Conservation (phyloP, 805 yeast species). For the Kodamaea nitidulidarum region DNA sequence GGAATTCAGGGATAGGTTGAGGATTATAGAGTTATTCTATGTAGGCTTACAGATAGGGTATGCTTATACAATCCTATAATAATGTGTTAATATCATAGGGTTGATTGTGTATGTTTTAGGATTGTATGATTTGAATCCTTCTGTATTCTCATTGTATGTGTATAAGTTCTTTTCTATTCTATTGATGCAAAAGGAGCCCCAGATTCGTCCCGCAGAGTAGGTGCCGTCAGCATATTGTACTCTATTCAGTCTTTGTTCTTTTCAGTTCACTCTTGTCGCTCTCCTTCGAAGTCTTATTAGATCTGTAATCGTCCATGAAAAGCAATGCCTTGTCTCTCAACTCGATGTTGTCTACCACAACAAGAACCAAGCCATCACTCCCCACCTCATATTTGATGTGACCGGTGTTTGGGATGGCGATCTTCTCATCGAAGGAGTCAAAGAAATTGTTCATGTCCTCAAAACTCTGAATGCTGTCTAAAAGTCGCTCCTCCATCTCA, state of each 20-base stretch:
- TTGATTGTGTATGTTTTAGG: no score
- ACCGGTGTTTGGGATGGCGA: slow-evolving; percentile 54
- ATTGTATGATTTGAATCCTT: no score
- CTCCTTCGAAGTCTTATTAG: slow-evolving; percentile 11
- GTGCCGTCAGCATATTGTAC: no score
- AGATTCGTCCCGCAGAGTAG: no score
- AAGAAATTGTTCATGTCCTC: slow-evolving; percentile 49
- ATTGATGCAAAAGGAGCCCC: no score
- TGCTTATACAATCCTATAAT: no score
- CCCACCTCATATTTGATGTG: slow-evolving; percentile 58
- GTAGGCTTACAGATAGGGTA: no score
- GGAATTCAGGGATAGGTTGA: no score
- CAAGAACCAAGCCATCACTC: slow-evolving; percentile 55
- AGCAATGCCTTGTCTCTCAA: slow-evolving; percentile 36
- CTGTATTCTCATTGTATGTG: background rate
- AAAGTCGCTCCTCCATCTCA: slow-evolving; percentile 47
- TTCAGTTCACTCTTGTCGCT: slow-evolving; percentile 2
- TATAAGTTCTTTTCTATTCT: background rate
- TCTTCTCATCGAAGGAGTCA: slow-evolving; percentile 47
- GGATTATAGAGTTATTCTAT: no score
- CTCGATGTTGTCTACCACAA: slow-evolving; percentile 43
- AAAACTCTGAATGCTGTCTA: slow-evolving; percentile 43
- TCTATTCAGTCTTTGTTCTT: background rate
- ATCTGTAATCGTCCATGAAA: slow-evolving; percentile 39
- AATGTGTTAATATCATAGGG: no score